phyloP scores from a whole-genome alignment of 139 green algal genomes.

The Zygnema circumcarinatum region DNA sequence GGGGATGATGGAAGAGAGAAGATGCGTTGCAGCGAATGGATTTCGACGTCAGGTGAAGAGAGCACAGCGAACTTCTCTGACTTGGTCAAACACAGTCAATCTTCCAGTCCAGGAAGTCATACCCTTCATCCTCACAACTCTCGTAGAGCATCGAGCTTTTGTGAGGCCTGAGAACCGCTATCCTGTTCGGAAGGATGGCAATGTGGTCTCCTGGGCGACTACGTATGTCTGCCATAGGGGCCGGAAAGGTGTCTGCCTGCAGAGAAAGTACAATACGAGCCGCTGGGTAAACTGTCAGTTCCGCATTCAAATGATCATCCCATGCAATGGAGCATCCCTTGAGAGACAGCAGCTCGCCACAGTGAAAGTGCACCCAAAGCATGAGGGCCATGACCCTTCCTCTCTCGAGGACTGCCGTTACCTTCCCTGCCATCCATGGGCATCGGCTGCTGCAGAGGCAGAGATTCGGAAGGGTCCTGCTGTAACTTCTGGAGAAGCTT shows the following conservation, averaged over 20 bases:
- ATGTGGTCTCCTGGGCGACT: neutral
- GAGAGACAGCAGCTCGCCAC: neutral
- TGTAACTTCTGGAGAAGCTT: neutral
- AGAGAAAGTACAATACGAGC: neutral
- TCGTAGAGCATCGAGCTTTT: neutral
- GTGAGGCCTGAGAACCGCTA: neutral
- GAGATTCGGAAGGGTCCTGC: neutral
- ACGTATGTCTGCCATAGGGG: neutral
- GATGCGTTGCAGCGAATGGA: neutral
- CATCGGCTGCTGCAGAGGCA: neutral
- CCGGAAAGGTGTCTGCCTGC: neutral
- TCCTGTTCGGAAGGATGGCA: neutral
- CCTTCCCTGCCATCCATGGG: neutral
- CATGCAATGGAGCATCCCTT: neutral
- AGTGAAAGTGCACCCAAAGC: neutral
- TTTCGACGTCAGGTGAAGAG: neutral
- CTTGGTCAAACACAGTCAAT: neutral
- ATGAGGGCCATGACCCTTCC: neutral
- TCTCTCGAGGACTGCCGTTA: neutral
- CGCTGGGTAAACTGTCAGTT: neutral
- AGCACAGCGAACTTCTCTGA: neutral
- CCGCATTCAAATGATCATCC: neutral
- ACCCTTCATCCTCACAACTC: neutral
- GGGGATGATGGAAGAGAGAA: neutral
- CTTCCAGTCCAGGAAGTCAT: neutral